Conservation (phyloP, 2,329 filamentous ascomycete genomes). For the Orbilia ellipsospora region DNA sequence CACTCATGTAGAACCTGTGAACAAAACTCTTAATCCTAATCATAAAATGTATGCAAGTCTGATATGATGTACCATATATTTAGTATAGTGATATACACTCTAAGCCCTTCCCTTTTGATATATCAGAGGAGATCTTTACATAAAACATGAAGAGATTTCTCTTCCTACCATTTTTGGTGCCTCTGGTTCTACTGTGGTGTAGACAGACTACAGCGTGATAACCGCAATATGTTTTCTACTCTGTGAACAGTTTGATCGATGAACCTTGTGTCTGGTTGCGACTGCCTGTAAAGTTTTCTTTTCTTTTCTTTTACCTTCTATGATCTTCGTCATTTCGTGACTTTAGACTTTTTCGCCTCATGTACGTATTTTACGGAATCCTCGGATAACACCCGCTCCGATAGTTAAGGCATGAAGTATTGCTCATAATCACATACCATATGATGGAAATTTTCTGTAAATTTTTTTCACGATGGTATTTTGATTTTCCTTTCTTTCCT, state of each 20-base stretch:
- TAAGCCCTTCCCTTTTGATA: neutral
- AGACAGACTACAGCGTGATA: no score
- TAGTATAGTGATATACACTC: conserved; percentile 7
- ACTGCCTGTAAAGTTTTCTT: conserved; percentile 7
- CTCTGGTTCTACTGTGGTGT: no score
- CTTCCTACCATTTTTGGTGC: no score
- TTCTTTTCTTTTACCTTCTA: neutral
- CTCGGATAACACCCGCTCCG: conserved; percentile 3
- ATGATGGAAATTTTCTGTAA: neutral
- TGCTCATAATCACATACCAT: neutral
- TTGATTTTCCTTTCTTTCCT: conserved; percentile 18
- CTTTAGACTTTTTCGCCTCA: conserved; percentile 7
- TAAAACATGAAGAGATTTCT: no score
- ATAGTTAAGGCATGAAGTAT: neutral
- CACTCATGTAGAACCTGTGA: no score
- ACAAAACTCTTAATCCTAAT: no score
- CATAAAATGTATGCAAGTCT: neutral
- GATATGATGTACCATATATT: conserved; percentile 9
- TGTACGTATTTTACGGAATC: no score
- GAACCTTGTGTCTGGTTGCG: conserved; percentile 26
- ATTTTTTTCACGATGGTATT: neutral
- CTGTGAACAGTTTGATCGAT: conserved; percentile 28
- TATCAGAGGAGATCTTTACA: neutral
- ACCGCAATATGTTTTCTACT: neutral
- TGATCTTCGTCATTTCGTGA: conserved; percentile 6